These are phyloP conservation scores for Schrenkiella parvula DNA, from an alignment of 345 rosid genomes.

Conservation along the genomic window DNA sequence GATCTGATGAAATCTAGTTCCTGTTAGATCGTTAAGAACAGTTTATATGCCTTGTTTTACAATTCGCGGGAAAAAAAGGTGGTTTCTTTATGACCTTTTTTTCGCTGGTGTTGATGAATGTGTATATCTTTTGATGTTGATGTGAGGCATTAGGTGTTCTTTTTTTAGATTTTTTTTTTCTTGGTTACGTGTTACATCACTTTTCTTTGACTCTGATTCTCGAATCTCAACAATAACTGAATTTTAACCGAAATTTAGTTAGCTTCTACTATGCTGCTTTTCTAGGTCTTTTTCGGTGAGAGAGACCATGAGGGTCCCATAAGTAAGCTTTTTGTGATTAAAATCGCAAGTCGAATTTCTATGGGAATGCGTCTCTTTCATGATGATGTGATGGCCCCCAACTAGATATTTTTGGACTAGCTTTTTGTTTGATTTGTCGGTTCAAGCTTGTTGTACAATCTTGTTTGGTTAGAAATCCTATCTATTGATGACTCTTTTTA, in stretches of 20 bases:
- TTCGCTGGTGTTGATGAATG: background rate
- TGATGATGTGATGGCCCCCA: conserved; percentile 16
- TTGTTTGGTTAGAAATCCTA: conserved; percentile 5
- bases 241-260: conserved; percentile 20
- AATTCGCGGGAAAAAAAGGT: conserved; percentile 10
- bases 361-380: conserved; percentile 25
- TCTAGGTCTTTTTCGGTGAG: background rate
- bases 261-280: conserved; percentile 13
- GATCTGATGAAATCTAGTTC: background rate
- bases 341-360: background rate
- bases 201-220: conserved; percentile 16
- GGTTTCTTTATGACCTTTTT: conserved; percentile 7
- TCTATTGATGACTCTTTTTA: background rate
- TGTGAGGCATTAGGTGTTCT: conserved; percentile 12
- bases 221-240: conserved; percentile 11
- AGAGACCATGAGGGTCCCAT: conserved; percentile 33
- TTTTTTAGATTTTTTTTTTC: background rate
- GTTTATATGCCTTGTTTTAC: background rate
- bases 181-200: conserved; percentile 18
- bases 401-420: background rate
- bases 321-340: conserved; percentile 16
- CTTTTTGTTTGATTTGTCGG: conserved; percentile 14
- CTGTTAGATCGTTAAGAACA: background rate
- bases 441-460: background rate
- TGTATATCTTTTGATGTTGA: conserved; percentile 15